These are phyloP conservation scores for Backusella psychrophila DNA, from an alignment of 192 early-diverging fungal species.

Conservation along the genomic window DNA sequence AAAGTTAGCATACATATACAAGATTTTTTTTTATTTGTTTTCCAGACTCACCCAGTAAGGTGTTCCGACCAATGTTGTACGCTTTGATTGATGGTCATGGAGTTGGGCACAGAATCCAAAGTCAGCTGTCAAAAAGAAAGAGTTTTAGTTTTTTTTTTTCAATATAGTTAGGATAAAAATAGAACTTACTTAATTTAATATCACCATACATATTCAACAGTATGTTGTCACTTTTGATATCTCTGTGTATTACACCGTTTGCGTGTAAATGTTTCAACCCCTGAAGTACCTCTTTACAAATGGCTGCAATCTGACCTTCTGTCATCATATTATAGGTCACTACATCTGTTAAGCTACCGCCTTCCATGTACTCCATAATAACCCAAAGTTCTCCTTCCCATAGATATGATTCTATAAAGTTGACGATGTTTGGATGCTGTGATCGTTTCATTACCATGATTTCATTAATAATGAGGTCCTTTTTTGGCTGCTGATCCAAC, in stretches of 20 bases:
- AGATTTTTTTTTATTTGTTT: neutral
- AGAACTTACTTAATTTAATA: conserved; percentile 66
- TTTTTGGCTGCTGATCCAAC: conserved; percentile 92
- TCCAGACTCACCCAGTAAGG: conserved; percentile 72
- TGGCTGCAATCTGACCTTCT: conserved; percentile 83
- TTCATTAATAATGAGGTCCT: conserved; percentile 95
- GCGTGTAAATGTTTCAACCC: conserved; percentile 76
- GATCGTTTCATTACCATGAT: conserved; percentile 85
- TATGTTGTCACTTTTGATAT: conserved; percentile 88
- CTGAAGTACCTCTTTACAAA: conserved; percentile 75
- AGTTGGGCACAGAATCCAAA: conserved; percentile 89
- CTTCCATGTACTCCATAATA: conserved; percentile 95
- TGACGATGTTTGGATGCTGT: conserved; percentile 82
- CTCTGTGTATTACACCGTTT: conserved; percentile 81
- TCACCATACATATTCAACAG: conserved; percentile 63
- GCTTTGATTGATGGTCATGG: conserved; percentile 66
- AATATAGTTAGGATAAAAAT: neutral
- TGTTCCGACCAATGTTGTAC: conserved; percentile 84
- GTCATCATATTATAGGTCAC: conserved; percentile 79
- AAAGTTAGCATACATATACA: neutral
- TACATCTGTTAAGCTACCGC: conserved; percentile 81
- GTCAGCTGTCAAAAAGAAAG: conserved; percentile 55
- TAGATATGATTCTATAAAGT: conserved; percentile 83
- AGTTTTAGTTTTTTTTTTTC: neutral
- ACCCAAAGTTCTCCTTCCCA: conserved; percentile 87